Evolutionary conservation across 2,329 filamentous ascomycete genomes (phyloP).

Genomic region (Neobulgaria alba): DNA sequence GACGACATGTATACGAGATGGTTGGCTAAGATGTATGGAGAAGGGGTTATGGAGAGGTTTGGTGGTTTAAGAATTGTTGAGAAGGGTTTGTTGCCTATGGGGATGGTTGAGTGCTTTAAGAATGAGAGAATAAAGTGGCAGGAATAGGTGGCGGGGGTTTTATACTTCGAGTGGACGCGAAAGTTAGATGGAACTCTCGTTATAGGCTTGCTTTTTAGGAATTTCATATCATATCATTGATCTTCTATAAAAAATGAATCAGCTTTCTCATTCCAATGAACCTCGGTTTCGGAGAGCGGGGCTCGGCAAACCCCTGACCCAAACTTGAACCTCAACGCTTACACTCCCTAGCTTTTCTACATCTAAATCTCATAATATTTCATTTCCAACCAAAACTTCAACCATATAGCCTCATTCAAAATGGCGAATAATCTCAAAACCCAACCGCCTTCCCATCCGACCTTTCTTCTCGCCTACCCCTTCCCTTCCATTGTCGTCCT

Average conservation of each 20-base stretch:
- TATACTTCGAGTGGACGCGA: no score
- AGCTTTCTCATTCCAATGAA: no score
- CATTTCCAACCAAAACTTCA: neutral
- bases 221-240: no score
- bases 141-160: conserved; percentile 24
- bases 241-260: no score
- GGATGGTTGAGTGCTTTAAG: conserved; percentile 32
- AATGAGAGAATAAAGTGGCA: conserved; percentile 32
- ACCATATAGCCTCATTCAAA: neutral
- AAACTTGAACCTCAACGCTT: no score
- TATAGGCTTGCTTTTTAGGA: no score
- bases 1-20: conserved; percentile 30
- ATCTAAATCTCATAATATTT: neutral
- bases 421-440: conserved; percentile 13
- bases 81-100: conserved; percentile 33
- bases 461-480: conserved; percentile 35
- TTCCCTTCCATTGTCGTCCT: conserved; percentile 46
- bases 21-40: conserved; percentile 32
- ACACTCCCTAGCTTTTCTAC: no score
- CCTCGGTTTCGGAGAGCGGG: no score
- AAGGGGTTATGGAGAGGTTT: conserved; percentile 33
- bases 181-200: no score
- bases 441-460: conserved; percentile 11
- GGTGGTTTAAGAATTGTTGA: conserved; percentile 34
- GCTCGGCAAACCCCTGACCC: no score